Evolutionary conservation across 371 early-diverging fungal species (phyloP), one percentile per base, ranked within the genome.

Genomic region (Rhizomucor miehei): DNA sequence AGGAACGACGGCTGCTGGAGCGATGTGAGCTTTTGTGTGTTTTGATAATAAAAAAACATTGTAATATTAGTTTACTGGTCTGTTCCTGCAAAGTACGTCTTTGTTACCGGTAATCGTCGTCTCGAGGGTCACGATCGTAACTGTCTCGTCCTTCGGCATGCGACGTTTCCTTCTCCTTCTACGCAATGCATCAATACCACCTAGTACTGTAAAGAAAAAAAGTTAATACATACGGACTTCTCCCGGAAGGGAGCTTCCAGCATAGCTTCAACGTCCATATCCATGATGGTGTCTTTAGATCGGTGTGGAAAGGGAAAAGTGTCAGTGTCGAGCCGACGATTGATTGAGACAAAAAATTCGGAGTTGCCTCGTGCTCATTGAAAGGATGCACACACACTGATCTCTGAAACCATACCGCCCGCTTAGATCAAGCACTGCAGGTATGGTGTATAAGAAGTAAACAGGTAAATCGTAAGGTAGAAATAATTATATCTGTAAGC

Each of bases 221-320:
- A 8, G 29, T 41, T 16, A 52, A 23, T 4, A 57, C 57, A 57
- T 66, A 67, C 71, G 53, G 56, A 59, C 53, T 82, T 85, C 69
- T 85, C 81, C 65, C 84, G 86, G 73, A 86, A 92, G 20, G 92
- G 92, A 44, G 93, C 92, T 60, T 92, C 93, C 64, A 92, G 80
- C 79, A 92, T 82, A 59, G 87, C 90, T 71, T 91, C 94, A 48
- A 92, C 82, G 58, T 91, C 87, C 52, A 73, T 57, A 49, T 78
- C 78, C 81, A 71, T 65, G 29, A 38, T 51, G 41, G 24, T 29
- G 29, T 29, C 5, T 29, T 45, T 17, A 45, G 20, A 45, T 45
- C 25, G 19, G 44, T 19, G 45, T 12, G 21, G 45, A 45, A 47
- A 47, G 47, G 34, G 8, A 44, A 20, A 54, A n/a, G n/a, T n/a